A percentile compares a stretch with the other conserved stretches of the same genome.
Conservation (phyloP, 2,329 filamentous ascomycete species). For the Aspergillus ibericus region DNA sequence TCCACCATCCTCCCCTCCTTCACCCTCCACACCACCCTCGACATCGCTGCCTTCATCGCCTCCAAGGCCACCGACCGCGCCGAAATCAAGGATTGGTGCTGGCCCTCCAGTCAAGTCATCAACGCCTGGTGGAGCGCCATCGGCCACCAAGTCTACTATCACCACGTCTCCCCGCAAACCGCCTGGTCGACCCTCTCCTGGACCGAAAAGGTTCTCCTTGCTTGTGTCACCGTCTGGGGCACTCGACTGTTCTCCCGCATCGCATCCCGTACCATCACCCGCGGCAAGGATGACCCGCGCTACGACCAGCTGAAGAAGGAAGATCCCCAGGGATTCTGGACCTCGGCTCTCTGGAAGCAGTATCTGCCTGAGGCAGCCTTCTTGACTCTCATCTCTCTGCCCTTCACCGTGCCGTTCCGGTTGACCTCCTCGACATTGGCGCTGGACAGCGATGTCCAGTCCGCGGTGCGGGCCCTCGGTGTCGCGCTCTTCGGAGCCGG, state of each 20-base stretch:
- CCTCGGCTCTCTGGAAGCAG: constrained; percentile 53
- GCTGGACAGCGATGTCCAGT: constrained; percentile 24
- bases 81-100: constrained; percentile 62
- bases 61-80: constrained; percentile 55
- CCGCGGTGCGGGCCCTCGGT: constrained; percentile 42
- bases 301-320: constrained; percentile 55
- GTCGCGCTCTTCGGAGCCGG: constrained; percentile 60
- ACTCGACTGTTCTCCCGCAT: constrained; percentile 57
- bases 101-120: constrained; percentile 55
- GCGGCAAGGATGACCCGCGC: constrained; percentile 57
- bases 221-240: constrained; percentile 60
- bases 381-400: constrained; percentile 58
- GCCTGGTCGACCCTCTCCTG: constrained; percentile 53
- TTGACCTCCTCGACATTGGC: constrained; percentile 29
- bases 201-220: constrained; percentile 57
- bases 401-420: constrained; percentile 58
- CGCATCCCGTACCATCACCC: constrained; percentile 48
- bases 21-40: constrained; percentile 54
- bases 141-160: constrained; percentile 51
- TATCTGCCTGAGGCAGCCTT: constrained; percentile 61
- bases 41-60: constrained; percentile 53
- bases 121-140: constrained; percentile 64
- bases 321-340: constrained; percentile 55
- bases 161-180: constrained; percentile 47
- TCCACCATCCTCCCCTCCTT: constrained; percentile 57